Percentiles rank a stretch among this genome's conserved stretches.
Evolutionary conservation across 306 rosid species (phyloP).

Genomic region (Trifolium pratense): DNA sequence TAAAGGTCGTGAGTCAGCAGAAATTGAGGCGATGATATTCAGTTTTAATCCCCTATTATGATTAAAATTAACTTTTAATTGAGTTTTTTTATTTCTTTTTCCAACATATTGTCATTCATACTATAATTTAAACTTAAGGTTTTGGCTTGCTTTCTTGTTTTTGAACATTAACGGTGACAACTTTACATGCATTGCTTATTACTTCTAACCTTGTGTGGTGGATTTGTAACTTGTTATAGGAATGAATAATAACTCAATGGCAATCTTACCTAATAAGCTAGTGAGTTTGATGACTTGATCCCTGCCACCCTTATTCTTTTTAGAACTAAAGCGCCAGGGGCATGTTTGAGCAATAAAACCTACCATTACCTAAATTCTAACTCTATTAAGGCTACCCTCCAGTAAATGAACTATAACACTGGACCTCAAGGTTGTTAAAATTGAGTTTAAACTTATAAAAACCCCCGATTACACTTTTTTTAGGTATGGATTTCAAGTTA

Average conservation of each 20-base stretch:
- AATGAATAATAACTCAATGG: neutral
- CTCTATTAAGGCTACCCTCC: too few relatives aligned
- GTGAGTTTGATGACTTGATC: constrained; percentile 5
- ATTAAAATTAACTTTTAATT: too few relatives aligned
- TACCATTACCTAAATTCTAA: neutral
- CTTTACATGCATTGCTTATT: neutral
- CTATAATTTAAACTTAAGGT: neutral
- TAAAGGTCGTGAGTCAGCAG: too few relatives aligned
- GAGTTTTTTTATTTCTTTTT: too few relatives aligned
- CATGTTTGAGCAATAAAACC: neutral
- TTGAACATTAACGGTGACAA: neutral
- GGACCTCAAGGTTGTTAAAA: neutral
- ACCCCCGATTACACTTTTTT: too few relatives aligned
- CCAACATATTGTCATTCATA: too few relatives aligned
- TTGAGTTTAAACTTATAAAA: too few relatives aligned
- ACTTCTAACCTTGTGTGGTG: neutral
- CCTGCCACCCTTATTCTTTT: neutral
- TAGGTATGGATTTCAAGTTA: too few relatives aligned
- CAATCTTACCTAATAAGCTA: neutral
- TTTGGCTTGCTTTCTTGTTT: neutral
- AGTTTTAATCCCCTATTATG: too few relatives aligned
- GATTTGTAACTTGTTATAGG: neutral
- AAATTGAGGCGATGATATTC: too few relatives aligned
- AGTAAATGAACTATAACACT: neutral
- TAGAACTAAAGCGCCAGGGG: neutral